Conservation (phyloP, 192 early-diverging fungal genomes). For the Entomortierella parvispora region DNA sequence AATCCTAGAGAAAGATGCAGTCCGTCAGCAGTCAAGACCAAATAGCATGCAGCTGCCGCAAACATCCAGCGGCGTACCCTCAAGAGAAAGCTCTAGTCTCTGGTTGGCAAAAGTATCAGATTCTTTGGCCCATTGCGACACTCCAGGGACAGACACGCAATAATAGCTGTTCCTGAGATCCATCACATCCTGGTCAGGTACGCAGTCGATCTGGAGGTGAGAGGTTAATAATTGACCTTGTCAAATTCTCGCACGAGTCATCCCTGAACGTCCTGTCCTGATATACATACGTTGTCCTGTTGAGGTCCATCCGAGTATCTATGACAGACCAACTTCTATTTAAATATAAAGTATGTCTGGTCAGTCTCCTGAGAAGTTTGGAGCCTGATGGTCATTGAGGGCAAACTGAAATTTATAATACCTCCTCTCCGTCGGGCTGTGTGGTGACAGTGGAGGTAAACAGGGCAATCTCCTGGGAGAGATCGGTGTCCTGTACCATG, state of each 20-base stretch:
- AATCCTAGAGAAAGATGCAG: constrained; percentile 10
- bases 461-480: constrained; percentile 73
- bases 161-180: constrained; percentile 73
- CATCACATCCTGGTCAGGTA: constrained; percentile 54
- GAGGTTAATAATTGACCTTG: background rate
- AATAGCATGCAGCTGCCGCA: background rate
- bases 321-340: constrained; percentile 42
- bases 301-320: constrained; percentile 57
- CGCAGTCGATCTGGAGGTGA: background rate
- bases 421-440: constrained; percentile 49
- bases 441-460: constrained; percentile 38
- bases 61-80: constrained; percentile 5
- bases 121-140: constrained; percentile 68
- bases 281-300: constrained; percentile 30
- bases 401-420: background rate
- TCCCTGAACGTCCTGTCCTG: background rate
- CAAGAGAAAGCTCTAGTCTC: constrained; percentile 8
- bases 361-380: too few relatives aligned
- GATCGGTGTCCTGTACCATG: constrained; percentile 85
- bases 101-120: constrained; percentile 5
- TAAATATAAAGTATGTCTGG: background rate
- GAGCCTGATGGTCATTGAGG: too few relatives aligned
- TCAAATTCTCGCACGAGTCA: too few relatives aligned
- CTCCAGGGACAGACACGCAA: constrained; percentile 78
- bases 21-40: background rate